phyloP scores from a whole-genome alignment of 192 early-diverging fungal genomes.

The Funneliformis mosseae region DNA sequence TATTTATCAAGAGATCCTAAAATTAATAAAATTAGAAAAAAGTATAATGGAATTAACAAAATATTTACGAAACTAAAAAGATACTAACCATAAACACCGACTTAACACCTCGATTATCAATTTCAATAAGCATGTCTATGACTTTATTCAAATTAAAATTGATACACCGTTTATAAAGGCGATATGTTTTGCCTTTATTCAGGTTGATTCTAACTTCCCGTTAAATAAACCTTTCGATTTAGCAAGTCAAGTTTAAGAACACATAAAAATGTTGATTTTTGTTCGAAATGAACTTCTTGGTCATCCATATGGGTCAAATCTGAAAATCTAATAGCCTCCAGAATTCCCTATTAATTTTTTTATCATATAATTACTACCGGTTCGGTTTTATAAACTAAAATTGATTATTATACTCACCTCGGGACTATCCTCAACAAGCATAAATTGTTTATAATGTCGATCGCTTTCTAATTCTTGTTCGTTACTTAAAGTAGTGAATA shows the following conservation, averaged over 20 bases:
- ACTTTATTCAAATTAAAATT: slow-evolving; percentile 37
- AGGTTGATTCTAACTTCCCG: slow-evolving; percentile 14
- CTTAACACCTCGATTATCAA: slow-evolving; percentile 27
- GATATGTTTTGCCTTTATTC: neutral
- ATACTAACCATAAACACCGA: slow-evolving; percentile 19
- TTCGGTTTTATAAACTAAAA: neutral
- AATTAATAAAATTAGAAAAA: neutral
- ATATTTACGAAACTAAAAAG: neutral
- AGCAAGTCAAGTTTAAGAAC: slow-evolving; percentile 4
- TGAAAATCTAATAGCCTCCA: slow-evolving; percentile 31
- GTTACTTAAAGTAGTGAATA: slow-evolving; percentile 1
- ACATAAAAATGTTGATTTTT: neutral
- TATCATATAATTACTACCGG: too few relatives aligned
- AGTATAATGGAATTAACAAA: too few relatives aligned
- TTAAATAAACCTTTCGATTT: slow-evolving; percentile 9
- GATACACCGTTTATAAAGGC: slow-evolving; percentile 31
- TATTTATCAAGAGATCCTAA: slow-evolving; percentile 42
- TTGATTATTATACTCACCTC: neutral
- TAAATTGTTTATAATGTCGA: slow-evolving; percentile 13
- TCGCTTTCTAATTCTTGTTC: slow-evolving; percentile 6
- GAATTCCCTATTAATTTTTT: slow-evolving; percentile 16
- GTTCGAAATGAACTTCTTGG: neutral
- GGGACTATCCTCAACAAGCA: slow-evolving; percentile 35
- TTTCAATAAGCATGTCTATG: slow-evolving; percentile 1
- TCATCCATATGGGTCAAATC: slow-evolving; percentile 27